Percentiles rank a stretch among this genome's conserved stretches.
phyloP scores from a whole-genome alignment of 2,329 filamentous ascomycete genomes.

The Eutypa lata region DNA sequence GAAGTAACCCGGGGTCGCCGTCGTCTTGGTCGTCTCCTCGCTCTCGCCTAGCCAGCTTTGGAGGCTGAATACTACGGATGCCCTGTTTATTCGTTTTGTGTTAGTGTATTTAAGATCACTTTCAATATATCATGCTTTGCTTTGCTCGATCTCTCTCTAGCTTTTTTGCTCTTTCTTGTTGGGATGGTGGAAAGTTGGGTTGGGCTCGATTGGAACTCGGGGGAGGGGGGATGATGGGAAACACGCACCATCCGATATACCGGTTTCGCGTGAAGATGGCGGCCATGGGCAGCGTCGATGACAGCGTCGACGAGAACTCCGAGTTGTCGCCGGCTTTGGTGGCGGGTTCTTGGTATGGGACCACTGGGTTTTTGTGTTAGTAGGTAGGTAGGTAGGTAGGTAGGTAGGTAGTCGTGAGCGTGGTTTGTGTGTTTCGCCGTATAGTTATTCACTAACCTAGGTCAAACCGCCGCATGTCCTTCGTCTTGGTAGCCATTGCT shows the following conservation, averaged over 20 bases:
- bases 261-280: slow-evolving; percentile 92
- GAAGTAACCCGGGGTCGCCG: slow-evolving; percentile 67
- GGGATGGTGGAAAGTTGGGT: too few species aligned
- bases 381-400: neutral
- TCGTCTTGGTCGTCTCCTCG: slow-evolving; percentile 60
- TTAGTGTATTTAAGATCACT: too few species aligned
- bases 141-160: neutral
- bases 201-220: too few species aligned
- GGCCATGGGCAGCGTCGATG: slow-evolving; percentile 88
- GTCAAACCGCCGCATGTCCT: neutral
- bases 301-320: slow-evolving; percentile 69
- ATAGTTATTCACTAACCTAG: neutral
- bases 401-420: neutral
- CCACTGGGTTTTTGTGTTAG: slow-evolving; percentile 53
- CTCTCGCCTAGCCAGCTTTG: slow-evolving; percentile 78
- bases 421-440: neutral
- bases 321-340: slow-evolving; percentile 57
- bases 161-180: neutral
- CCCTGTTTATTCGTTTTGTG: slow-evolving; percentile 43
- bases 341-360: slow-evolving; percentile 79
- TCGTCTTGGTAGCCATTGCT: neutral
- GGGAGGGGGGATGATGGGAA: neutral
- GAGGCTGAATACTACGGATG: slow-evolving; percentile 68
- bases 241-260: slow-evolving; percentile 63
- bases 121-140: neutral